Conservation (phyloP, 2,329 filamentous ascomycete genomes). For the Colletotrichum shisoi region DNA sequence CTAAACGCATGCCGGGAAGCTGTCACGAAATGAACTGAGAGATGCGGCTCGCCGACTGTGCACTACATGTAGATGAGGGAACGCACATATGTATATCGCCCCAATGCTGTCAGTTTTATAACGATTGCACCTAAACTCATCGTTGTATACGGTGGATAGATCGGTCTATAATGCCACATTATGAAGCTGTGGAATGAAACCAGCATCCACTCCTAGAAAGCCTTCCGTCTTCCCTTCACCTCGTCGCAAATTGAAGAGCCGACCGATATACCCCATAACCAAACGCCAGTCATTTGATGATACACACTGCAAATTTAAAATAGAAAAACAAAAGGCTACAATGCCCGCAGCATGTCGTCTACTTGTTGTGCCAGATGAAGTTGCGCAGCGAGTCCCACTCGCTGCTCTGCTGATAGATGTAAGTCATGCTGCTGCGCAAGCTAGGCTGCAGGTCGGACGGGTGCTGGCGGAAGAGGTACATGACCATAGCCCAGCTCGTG, state of each 20-base stretch:
- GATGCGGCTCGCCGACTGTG: conserved; percentile 66
- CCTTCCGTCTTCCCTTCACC: conserved; percentile 3
- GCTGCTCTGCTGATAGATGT: conserved; percentile 91
- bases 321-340: background rate
- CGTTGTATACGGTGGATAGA: conserved; percentile 20
- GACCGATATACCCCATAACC: conserved; percentile 2
- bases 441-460: conserved; percentile 91
- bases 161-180: conserved; percentile 41
- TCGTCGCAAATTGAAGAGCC: background rate
- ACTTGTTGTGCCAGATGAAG: conserved; percentile 85
- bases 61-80: conserved; percentile 60
- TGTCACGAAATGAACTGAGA: conserved; percentile 52
- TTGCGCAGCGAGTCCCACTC: conserved; percentile 87
- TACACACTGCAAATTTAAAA: conserved; percentile 10
- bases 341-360: background rate
- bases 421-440: conserved; percentile 93
- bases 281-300: conserved; percentile 25
- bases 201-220: conserved; percentile 2
- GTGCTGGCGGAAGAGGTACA: conserved; percentile 94
- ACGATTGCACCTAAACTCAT: conserved; percentile 8
- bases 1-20: conserved; percentile 48
- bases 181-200: conserved; percentile 21
- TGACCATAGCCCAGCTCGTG: conserved; percentile 89
- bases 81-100: conserved; percentile 3
- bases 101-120: background rate